phyloP scores from a whole-genome alignment of 2,329 filamentous ascomycete genomes.

The Fusarium sp. region DNA sequence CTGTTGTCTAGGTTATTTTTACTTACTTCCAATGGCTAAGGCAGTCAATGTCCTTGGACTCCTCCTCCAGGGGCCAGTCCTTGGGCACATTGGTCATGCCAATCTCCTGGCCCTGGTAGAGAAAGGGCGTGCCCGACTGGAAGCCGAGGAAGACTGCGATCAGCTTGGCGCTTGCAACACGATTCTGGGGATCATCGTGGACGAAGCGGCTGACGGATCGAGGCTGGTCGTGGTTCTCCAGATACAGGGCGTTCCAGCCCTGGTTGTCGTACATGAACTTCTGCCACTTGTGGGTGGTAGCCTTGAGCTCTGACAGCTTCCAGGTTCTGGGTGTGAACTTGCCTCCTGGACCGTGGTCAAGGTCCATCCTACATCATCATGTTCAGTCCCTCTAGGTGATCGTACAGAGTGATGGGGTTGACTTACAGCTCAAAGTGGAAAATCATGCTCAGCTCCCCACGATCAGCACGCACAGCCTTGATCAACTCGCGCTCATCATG shows the following conservation, averaged over 20 bases:
- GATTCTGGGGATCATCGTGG: slow-evolving; percentile 59
- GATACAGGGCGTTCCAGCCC: slow-evolving; percentile 73
- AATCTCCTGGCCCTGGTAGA: slow-evolving; percentile 78
- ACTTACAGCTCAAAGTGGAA: slow-evolving; percentile 75
- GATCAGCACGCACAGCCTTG: slow-evolving; percentile 63
- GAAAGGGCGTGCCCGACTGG: slow-evolving; percentile 71
- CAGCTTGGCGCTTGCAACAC: slow-evolving; percentile 66
- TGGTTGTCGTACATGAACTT: slow-evolving; percentile 67
- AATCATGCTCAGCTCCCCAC: slow-evolving; percentile 75
- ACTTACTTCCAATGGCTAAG: slow-evolving; percentile 61
- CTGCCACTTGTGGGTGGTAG: slow-evolving; percentile 67
- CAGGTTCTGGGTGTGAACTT: slow-evolving; percentile 57
- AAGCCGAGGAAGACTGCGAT: slow-evolving; percentile 66
- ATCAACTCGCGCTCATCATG: slow-evolving; percentile 56
- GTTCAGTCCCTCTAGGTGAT: background rate
- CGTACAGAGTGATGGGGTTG: background rate
- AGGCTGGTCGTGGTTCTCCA: slow-evolving; percentile 75
- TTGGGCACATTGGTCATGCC: slow-evolving; percentile 73
- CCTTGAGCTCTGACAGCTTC: slow-evolving; percentile 62
- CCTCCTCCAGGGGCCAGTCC: slow-evolving; percentile 68
- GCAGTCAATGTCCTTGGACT: slow-evolving; percentile 76
- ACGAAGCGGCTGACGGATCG: slow-evolving; percentile 68
- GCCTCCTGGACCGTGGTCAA: slow-evolving; percentile 58
- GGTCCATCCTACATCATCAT: slow-evolving; percentile 52
- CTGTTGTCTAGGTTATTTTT: background rate